phyloP scores from a whole-genome alignment of 2,329 filamentous ascomycete species.

The Cladosporium sp. region DNA sequence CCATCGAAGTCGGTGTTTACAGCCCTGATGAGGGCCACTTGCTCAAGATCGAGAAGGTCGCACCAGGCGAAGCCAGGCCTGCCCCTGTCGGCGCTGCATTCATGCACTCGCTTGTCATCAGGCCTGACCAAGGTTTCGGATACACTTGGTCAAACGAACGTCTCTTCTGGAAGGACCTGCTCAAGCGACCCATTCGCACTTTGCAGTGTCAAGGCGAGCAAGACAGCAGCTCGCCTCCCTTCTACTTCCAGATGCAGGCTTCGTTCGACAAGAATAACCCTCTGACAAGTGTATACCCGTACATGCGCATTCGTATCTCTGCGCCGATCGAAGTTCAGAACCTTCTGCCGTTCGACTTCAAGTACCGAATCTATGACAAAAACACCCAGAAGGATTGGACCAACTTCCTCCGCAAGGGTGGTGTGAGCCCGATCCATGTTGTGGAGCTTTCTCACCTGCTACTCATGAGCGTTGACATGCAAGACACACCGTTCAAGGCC shows the following conservation, averaged over 20 bases:
- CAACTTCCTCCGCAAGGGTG: slow-evolving; percentile 94
- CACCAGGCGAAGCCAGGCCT: slow-evolving; percentile 83
- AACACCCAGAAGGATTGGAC: slow-evolving; percentile 99
- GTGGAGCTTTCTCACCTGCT: slow-evolving; percentile 93
- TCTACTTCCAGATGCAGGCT: slow-evolving; percentile 95
- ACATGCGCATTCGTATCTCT: slow-evolving; percentile 88
- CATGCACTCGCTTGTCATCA: slow-evolving; percentile 79
- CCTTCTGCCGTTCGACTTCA: slow-evolving; percentile 93
- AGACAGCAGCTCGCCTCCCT: slow-evolving; percentile 71
- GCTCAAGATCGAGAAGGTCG: slow-evolving; percentile 95
- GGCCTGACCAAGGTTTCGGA: slow-evolving; percentile 92
- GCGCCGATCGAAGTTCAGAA: slow-evolving; percentile 94
- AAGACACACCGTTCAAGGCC: slow-evolving; percentile 89
- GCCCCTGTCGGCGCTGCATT: slow-evolving; percentile 90
- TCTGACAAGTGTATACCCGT: slow-evolving; percentile 78
- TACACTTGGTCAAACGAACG: slow-evolving; percentile 91
- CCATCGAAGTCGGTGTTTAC: slow-evolving; percentile 87
- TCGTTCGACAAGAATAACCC: slow-evolving; percentile 80
- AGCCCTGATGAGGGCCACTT: slow-evolving; percentile 82
- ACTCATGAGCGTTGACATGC: slow-evolving; percentile 89
- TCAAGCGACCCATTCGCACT: slow-evolving; percentile 79
- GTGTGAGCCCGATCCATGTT: slow-evolving; percentile 93
- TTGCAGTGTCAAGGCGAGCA: slow-evolving; percentile 84
- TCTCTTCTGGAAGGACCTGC: slow-evolving; percentile 86
- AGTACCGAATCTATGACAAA: slow-evolving; percentile 98